phyloP scores from a whole-genome alignment of 139 green algal species.

The Yamagishiella unicocca region DNA sequence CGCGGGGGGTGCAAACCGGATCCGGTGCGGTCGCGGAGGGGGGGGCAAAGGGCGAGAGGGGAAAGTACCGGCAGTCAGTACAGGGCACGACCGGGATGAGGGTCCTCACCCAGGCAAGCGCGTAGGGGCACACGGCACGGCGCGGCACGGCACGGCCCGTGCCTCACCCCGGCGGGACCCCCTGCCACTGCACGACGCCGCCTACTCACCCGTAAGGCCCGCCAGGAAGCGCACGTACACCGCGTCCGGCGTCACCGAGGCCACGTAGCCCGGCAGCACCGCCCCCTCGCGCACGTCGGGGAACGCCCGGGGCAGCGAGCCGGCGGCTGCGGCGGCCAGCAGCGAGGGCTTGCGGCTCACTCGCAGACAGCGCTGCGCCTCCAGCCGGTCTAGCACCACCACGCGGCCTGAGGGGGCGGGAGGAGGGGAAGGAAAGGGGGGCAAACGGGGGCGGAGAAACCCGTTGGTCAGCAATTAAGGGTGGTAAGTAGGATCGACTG shows the following conservation, averaged over 20 bases:
- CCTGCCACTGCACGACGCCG: background rate
- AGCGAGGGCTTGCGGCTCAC: constrained; percentile 83
- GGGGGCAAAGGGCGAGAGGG: background rate
- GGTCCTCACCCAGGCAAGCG: too few relatives aligned
- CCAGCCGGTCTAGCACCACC: constrained; percentile 76
- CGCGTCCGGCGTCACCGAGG: constrained; percentile 74
- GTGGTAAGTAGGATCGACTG: background rate
- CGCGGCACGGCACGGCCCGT: too few relatives aligned
- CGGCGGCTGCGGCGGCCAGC: constrained; percentile 58
- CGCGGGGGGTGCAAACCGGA: too few relatives aligned
- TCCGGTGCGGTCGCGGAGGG: too few relatives aligned
- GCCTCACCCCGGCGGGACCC: background rate
- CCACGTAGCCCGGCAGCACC: constrained; percentile 86
- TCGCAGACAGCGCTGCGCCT: constrained; percentile 49
- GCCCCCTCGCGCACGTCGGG: constrained; percentile 61
- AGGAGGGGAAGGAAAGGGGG: background rate
- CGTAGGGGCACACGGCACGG: too few relatives aligned
- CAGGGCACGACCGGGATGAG: too few relatives aligned
- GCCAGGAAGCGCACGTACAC: constrained; percentile 93
- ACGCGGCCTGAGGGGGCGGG: constrained; percentile 49
- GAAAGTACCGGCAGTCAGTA: too few relatives aligned
- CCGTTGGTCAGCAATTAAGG: background rate
- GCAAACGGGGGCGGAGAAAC: background rate
- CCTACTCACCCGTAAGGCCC: constrained; percentile 72
- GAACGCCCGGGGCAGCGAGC: constrained; percentile 66